phyloP scores from a whole-genome alignment of 2,329 filamentous ascomycete species.

The Ploettnerulaceae sp. region DNA sequence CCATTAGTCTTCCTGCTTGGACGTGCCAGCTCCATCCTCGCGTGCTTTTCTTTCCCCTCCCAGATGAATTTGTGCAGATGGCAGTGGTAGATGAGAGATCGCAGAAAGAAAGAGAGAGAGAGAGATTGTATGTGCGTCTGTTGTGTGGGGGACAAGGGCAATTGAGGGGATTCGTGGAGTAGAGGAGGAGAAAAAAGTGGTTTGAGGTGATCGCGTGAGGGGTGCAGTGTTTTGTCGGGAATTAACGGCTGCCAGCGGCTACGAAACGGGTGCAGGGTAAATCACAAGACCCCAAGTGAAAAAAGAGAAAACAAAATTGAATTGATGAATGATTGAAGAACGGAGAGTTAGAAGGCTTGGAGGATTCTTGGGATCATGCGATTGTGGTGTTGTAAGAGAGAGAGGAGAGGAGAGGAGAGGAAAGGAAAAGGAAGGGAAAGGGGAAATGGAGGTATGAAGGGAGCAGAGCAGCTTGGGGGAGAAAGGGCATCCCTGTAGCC shows the following conservation, averaged over 20 bases:
- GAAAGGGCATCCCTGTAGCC: too few species aligned
- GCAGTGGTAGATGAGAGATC: neutral
- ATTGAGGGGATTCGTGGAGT: too few species aligned
- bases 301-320: too few species aligned
- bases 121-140: too few species aligned
- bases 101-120: too few species aligned
- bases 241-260: neutral
- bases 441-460: neutral
- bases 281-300: too few species aligned
- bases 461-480: too few species aligned
- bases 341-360: too few species aligned
- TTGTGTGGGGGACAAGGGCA: neutral
- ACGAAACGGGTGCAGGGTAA: neutral
- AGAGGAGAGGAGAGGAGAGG: neutral
- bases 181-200: neutral
- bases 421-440: neutral
- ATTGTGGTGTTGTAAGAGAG: neutral
- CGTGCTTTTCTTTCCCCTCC: neutral
- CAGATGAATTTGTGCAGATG: neutral
- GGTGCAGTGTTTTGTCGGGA: neutral
- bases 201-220: conserved; percentile 7
- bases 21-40: conserved; percentile 24
- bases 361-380: too few species aligned
- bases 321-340: too few species aligned
- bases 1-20: conserved; percentile 48